Conservation (phyloP, 768 basidiomycete species). For the Cystofilobasidium bisporidii region DNA sequence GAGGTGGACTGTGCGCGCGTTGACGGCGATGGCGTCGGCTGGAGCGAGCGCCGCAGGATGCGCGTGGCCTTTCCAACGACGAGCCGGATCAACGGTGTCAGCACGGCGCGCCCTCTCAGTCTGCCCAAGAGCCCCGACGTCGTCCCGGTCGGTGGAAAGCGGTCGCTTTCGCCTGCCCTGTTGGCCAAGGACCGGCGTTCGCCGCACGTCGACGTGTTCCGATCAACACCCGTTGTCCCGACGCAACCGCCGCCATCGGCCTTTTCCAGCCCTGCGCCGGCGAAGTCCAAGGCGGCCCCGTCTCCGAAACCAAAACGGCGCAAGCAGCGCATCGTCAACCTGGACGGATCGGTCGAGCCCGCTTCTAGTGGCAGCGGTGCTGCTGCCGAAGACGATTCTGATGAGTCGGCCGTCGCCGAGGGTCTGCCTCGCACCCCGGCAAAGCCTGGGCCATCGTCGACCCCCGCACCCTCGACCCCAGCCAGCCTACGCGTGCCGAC, state of each 20-base stretch:
- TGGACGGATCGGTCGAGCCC: constrained; percentile 46
- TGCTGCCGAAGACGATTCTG: constrained; percentile 14
- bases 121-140: constrained; percentile 10
- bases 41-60: constrained; percentile 36
- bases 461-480: not conserved
- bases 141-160: not conserved
- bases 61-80: constrained; percentile 21
- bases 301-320: constrained; percentile 41
- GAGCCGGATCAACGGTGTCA: not conserved
- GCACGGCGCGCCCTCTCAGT: not conserved
- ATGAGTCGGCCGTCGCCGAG: not conserved
- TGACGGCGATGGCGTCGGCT: constrained; percentile 49
- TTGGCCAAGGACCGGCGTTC: too few species aligned
- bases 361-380: constrained; percentile 34
- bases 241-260: not conserved
- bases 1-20: constrained; percentile 47
- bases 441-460: not conserved
- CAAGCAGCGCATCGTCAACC: constrained; percentile 68
- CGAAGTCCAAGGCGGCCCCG: constrained; percentile 4
- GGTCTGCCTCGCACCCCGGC: not conserved
- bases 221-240: not conserved
- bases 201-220: not conserved
- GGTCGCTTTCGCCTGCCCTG: not conserved
- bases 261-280: not conserved
- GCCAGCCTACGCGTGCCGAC: constrained; percentile 12